phyloP scores from a whole-genome alignment of 2,329 filamentous ascomycete species.

The Ascochyta fabae region DNA sequence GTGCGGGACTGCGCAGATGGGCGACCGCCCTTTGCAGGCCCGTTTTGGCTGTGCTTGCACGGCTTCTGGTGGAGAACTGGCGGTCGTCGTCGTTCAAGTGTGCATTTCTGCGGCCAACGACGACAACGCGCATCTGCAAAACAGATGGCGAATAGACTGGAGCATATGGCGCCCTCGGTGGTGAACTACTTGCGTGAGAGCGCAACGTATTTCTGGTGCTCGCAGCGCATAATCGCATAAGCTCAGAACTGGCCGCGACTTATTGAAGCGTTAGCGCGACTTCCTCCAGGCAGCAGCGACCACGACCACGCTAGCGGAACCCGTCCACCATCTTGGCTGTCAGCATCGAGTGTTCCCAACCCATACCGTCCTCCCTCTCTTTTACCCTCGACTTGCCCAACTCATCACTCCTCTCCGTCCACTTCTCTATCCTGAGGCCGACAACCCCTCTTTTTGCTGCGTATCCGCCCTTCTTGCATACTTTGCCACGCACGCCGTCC shows the following conservation, averaged over 20 bases:
- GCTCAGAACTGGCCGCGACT: slow-evolving; percentile 29
- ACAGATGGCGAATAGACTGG: slow-evolving; percentile 17
- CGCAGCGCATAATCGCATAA: slow-evolving; percentile 32
- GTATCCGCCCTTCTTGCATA: slow-evolving; percentile 32
- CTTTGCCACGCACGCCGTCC: slow-evolving; percentile 36
- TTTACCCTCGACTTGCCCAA: slow-evolving; percentile 29
- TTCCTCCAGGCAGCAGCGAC: slow-evolving; percentile 32
- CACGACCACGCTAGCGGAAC: slow-evolving; percentile 17
- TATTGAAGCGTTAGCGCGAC: slow-evolving; percentile 23
- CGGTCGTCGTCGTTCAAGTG: slow-evolving; percentile 7
- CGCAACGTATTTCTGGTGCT: slow-evolving; percentile 19
- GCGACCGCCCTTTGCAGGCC: slow-evolving; percentile 23
- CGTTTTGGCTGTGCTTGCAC: slow-evolving; percentile 12
- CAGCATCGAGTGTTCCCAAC: slow-evolving; percentile 17
- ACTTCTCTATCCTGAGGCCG: slow-evolving; percentile 39
- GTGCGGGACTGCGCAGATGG: slow-evolving; percentile 1
- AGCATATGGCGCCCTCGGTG: slow-evolving; percentile 14
- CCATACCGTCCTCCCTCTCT: slow-evolving; percentile 20
- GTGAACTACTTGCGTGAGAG: slow-evolving; percentile 25
- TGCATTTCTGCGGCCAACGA: slow-evolving; percentile 3
- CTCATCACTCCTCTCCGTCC: slow-evolving; percentile 25
- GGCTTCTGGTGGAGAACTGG: slow-evolving; percentile 16
- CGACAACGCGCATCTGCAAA: slow-evolving; percentile 18
- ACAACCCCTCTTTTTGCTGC: slow-evolving; percentile 29
- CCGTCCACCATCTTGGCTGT: slow-evolving; percentile 24